Evolutionary conservation across 208 protist genomes (phyloP).

Genomic region (Trypanosoma congolense): DNA sequence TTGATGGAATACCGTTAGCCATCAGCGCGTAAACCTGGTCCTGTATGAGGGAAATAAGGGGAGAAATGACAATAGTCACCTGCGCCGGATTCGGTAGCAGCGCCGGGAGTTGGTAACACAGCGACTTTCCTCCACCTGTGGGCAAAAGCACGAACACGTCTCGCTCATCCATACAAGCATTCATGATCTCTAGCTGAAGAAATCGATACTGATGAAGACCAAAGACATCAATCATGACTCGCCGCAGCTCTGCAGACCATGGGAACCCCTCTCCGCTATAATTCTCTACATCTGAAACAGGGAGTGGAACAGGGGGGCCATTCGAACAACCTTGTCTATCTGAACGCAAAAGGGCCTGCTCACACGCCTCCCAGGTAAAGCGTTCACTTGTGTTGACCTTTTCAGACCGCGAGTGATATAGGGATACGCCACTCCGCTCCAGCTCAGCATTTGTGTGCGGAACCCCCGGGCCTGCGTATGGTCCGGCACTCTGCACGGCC

Average conservation of each 20-base stretch:
- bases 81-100: conserved; percentile 78
- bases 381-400: conserved; percentile 3
- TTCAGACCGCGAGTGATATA: not conserved
- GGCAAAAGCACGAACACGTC: conserved; percentile 95
- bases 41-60: conserved; percentile 95
- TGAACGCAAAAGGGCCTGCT: conserved; percentile 29
- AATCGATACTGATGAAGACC: conserved; percentile 87
- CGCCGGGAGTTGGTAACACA: conserved; percentile 95
- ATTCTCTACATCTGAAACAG: conserved; percentile 16
- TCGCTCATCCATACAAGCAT: conserved; percentile 82
- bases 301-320: conserved; percentile 70
- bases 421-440: not conserved
- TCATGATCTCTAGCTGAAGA: conserved; percentile 93
- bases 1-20: conserved; percentile 76
- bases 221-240: conserved; percentile 85
- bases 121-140: conserved; percentile 94
- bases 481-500: not conserved
- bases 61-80: conserved; percentile 92
- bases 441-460: not conserved
- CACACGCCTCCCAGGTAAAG: conserved; percentile 72
- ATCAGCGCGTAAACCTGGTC: conserved; percentile 91
- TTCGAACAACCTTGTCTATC: conserved; percentile 26
- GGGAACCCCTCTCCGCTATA: conserved; percentile 45
- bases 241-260: conserved; percentile 80
- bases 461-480: not conserved